These are phyloP conservation scores for Physcomitrellopsis africana DNA, from an alignment of 225 moss, liverwort and hornwort species.

Conservation along the genomic window DNA sequence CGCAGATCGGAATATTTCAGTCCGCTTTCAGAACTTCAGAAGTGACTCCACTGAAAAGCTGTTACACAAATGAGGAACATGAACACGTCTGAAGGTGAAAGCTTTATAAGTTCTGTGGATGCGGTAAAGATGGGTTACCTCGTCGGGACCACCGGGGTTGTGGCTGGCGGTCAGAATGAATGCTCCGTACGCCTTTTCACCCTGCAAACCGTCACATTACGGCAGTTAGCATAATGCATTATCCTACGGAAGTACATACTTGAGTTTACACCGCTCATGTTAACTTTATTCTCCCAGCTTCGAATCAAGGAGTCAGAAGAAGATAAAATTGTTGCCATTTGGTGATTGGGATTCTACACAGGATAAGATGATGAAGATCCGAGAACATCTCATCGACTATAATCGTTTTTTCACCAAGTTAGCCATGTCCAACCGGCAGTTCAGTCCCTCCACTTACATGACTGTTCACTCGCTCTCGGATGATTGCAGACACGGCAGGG, in stretches of 20 bases:
- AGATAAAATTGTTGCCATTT: background rate
- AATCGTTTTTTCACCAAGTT: background rate
- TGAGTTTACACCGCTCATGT: background rate
- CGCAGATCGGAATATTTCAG: slow-evolving; percentile 15
- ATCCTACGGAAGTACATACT: background rate
- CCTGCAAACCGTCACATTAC: slow-evolving; percentile 38
- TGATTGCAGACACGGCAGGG: slow-evolving; percentile 88
- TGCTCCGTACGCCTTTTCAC: slow-evolving; percentile 91
- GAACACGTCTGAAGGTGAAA: background rate
- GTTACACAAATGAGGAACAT: background rate
- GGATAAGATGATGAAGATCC: background rate
- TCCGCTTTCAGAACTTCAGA: slow-evolving; percentile 1
- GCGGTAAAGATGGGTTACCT: slow-evolving; percentile 40
- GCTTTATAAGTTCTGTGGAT: background rate
- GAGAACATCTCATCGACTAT: background rate
- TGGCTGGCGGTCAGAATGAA: slow-evolving; percentile 99
- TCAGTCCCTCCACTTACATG: slow-evolving; percentile 42
- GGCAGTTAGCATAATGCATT: too few species aligned
- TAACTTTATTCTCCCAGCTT: background rate
- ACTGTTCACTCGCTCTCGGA: slow-evolving; percentile 76
- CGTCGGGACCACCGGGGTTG: slow-evolving; percentile 96
- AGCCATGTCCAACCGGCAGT: background rate
- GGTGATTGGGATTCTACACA: background rate
- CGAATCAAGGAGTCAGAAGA: background rate
- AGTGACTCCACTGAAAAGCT: background rate